A percentile compares a stretch with the other conserved stretches of the same genome.
Evolutionary conservation across 1,284 basidiomycete species (phyloP).

Genomic region (Violaceomyces palustris): DNA sequence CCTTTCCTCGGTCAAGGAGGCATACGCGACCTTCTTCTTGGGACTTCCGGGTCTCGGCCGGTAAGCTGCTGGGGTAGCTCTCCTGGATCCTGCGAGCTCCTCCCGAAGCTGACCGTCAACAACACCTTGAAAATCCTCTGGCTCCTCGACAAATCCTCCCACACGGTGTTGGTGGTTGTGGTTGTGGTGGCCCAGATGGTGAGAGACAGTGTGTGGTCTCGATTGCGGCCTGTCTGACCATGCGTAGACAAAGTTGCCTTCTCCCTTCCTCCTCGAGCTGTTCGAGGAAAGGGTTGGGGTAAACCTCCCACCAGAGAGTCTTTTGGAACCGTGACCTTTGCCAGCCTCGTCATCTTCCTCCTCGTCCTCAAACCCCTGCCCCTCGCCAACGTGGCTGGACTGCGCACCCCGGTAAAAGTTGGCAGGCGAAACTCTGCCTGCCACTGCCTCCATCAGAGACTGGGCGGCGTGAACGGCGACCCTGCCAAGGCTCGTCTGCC

Average conservation of each 20-base stretch:
- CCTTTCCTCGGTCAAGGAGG: no score
- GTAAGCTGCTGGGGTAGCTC: conserved; percentile 31
- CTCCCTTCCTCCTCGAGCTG: not conserved
- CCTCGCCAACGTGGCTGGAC: not conserved
- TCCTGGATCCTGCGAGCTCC: conserved; percentile 13
- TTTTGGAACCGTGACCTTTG: conserved; percentile 34
- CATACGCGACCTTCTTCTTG: no score
- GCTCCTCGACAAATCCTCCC: not conserved
- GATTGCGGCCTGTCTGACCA: no score
- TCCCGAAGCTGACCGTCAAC: not conserved
- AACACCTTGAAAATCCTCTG: conserved; percentile 1
- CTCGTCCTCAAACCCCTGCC: not conserved
- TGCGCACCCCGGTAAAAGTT: not conserved
- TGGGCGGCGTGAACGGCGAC: conserved; percentile 36
- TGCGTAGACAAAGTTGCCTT: no score
- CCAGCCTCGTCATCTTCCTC: conserved; percentile 34
- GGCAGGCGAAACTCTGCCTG: conserved; percentile 30
- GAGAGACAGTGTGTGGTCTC: no score
- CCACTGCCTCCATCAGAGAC: conserved; percentile 36
- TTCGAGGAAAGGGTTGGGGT: conserved; percentile 8
- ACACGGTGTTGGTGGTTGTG: no score
- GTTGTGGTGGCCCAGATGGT: no score
- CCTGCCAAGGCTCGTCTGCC: conserved; percentile 27
- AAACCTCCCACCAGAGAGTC: conserved; percentile 4
- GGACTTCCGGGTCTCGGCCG: conserved; percentile 22